A percentile compares a stretch with the other conserved stretches of the same genome.
These are phyloP conservation scores for Salvia splendens DNA, from an alignment of 257 asterid species.

Conservation along the genomic window DNA sequence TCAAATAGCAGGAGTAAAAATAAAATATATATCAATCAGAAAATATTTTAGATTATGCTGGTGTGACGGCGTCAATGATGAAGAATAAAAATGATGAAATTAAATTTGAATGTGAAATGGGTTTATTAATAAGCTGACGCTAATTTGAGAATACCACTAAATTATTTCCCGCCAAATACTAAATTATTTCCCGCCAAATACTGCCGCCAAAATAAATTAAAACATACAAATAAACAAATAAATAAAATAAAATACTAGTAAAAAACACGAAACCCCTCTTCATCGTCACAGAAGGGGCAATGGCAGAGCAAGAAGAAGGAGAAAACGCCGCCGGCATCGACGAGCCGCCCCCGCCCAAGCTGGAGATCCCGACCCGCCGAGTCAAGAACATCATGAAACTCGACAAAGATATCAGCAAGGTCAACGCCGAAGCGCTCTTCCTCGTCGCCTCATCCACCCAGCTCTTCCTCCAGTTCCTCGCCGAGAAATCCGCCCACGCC, in stretches of 20 bases:
- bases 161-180: neutral
- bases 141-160: neutral
- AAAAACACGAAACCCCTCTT: too few relatives aligned
- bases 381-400: constrained; percentile 77
- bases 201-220: neutral
- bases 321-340: constrained; percentile 34
- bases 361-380: constrained; percentile 65
- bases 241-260: too few relatives aligned
- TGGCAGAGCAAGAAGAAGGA: constrained; percentile 48
- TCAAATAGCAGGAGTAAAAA: too few relatives aligned
- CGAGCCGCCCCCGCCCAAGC: constrained; percentile 42
- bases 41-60: too few relatives aligned
- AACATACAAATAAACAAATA: too few relatives aligned
- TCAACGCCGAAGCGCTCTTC: constrained; percentile 74
- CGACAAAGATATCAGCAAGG: constrained; percentile 72
- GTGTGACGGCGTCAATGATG: too few relatives aligned
- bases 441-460: constrained; percentile 73
- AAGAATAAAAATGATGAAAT: too few relatives aligned
- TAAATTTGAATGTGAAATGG: too few relatives aligned
- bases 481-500: constrained; percentile 74
- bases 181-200: neutral
- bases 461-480: constrained; percentile 73
- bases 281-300: neutral
- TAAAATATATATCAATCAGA: too few relatives aligned
- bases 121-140: too few relatives aligned